Evolutionary conservation across 202 grass and related monocot genomes (phyloP), one percentile per base, ranked within the genome.

Genomic region (Hordeum pubiflorum): DNA sequence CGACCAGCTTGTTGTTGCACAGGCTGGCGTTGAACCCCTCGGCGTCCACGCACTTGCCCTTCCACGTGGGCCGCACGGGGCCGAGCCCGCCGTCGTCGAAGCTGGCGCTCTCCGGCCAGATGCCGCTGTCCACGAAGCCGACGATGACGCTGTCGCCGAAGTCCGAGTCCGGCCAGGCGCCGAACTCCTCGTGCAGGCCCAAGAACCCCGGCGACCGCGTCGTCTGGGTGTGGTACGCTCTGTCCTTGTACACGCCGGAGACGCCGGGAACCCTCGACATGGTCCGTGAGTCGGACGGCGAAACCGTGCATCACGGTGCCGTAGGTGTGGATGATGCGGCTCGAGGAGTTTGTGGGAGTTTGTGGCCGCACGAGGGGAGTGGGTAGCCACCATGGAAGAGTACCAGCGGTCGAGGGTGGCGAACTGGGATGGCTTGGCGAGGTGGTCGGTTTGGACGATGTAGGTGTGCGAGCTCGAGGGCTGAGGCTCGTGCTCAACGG

Each of bases 1-100:
- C 91, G 27, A 29, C 27, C 27, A 29, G 27, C 27, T 29, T 29
- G 70, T 88, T 85, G 78, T 86, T 93, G 82, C 91, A 90, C 55
- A 62, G 10, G 75, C 60, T 84, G 2, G 70, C 41, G 69, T 77
- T 67, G 85, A 93, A 93, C 9, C 76, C 36, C 14, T 56, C 24
- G 38, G 85, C 82, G 10, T 18, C 44, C 37, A 64, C 75, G 78
- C 88, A 90, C 38, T n/a, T 6, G 9, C 87, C 91, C 33, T 17
- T 56, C 91, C 87, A 93, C 12, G 14, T 70, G 4, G 52, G 0
- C 70, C 82, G n/a, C 60, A 63, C 27, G 6, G 60, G 60, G 60
- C 29, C 60, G 60, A 63, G 60, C 27, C 60, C 60, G 60, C 0
- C 24, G 79, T 88, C 88, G 17, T 81, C 31, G 50, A 93, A 93